Evolutionary conservation across 2,329 filamentous ascomycete species (phyloP).

Genomic region (Colletotrichum acutatum): DNA sequence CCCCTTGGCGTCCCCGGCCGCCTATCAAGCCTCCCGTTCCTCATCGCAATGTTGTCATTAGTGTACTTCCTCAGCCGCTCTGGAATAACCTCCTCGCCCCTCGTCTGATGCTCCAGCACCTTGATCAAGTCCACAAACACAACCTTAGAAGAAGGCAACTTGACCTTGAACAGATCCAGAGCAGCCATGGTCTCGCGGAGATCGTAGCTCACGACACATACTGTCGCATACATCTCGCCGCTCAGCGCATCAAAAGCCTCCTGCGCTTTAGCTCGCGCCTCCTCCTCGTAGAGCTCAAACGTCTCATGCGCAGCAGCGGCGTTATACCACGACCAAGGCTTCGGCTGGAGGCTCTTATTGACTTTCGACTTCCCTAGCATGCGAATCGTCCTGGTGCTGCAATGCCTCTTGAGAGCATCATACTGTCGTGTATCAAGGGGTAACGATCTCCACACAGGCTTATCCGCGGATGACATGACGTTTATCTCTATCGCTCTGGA

Average conservation of each 20-base stretch:
- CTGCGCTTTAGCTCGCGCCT: neutral
- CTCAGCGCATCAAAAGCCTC: neutral
- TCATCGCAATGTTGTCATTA: slow-evolving; percentile 1
- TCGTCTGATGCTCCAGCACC: slow-evolving; percentile 17
- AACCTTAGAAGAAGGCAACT: neutral
- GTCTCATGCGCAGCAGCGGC: neutral
- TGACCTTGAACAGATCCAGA: neutral
- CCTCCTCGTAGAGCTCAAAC: neutral
- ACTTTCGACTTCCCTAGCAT: neutral
- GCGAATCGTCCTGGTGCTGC: neutral
- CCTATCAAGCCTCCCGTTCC: slow-evolving; percentile 1
- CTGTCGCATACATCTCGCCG: neutral
- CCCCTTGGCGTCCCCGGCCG: neutral
- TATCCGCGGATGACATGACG: neutral
- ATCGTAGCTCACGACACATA: slow-evolving; percentile 9
- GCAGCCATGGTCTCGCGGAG: neutral
- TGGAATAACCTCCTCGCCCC: neutral
- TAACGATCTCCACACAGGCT: neutral
- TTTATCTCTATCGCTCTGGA: neutral
- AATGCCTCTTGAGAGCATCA: neutral
- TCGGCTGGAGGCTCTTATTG: neutral
- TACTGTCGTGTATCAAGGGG: neutral
- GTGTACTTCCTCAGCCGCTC: slow-evolving; percentile 4
- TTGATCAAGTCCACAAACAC: slow-evolving; percentile 4
- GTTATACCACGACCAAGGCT: neutral